These are phyloP conservation scores for Neurospora sp. DNA, from an alignment of 495 filamentous ascomycete genomes.

Conservation along the genomic window DNA sequence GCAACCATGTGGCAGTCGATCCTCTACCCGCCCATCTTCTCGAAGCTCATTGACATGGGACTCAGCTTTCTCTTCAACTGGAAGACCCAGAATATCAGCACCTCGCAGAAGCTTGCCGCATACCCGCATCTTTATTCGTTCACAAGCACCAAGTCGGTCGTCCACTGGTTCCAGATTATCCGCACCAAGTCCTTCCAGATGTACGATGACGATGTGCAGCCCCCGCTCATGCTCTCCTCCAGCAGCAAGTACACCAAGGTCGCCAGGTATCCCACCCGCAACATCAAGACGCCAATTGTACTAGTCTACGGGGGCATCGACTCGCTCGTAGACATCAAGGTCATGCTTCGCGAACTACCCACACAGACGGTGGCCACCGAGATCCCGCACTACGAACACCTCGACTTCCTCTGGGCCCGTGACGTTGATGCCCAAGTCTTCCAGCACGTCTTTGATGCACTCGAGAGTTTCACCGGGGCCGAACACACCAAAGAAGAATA, in stretches of 20 bases:
- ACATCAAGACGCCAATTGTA: slow-evolving; percentile 93
- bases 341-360: slow-evolving; percentile 84
- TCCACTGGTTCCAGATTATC: slow-evolving; percentile 99
- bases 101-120: slow-evolving; percentile 87
- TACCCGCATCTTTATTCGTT: slow-evolving; percentile 95
- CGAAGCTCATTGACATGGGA: slow-evolving; percentile 75
- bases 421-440: slow-evolving; percentile 82
- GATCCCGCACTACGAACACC: slow-evolving; percentile 85
- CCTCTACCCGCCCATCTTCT: slow-evolving; percentile 89
- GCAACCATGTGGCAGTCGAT: slow-evolving; percentile 97
- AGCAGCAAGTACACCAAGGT: slow-evolving; percentile 61
- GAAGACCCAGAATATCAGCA: slow-evolving; percentile 74
- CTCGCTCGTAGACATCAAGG: slow-evolving; percentile 85
- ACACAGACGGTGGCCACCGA: slow-evolving; percentile 70
- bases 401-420: slow-evolving; percentile 93
- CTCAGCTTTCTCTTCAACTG: slow-evolving; percentile 82
- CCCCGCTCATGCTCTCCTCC: slow-evolving; percentile 29
- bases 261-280: slow-evolving; percentile 88
- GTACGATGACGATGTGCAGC: slow-evolving; percentile 88
- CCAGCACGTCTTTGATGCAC: slow-evolving; percentile 76
- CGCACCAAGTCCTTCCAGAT: slow-evolving; percentile 92
- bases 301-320: slow-evolving; percentile 89
- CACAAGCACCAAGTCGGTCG: slow-evolving; percentile 88
- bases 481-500: slow-evolving; percentile 43
- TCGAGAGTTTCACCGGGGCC: slow-evolving; percentile 53